Evolutionary conservation across 192 early-diverging fungal genomes (phyloP), one percentile per base, ranked within the genome.

Genomic region (Mortierella claussenii): DNA sequence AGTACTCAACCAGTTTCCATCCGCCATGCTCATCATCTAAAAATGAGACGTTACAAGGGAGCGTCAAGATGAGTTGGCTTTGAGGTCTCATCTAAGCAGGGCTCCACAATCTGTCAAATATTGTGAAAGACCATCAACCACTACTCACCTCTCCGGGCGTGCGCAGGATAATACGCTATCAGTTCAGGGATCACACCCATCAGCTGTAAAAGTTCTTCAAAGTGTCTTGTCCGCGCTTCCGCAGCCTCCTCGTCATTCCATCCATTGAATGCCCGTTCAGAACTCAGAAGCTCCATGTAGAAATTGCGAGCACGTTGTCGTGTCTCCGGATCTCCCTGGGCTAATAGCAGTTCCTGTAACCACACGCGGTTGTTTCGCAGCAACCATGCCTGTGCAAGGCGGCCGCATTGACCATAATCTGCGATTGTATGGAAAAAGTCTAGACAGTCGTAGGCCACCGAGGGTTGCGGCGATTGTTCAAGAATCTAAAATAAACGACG

Each of bases 261-360:
- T 8, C 52, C 73, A 36, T 76, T 76, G 59, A 76, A 76, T 20
- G 73, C 73, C 9, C 64, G 40, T 32, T 76, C 64, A n/a, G 73
- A 76, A 37, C 63, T 66, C 31, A 76, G 12, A n/a, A 76, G 53
- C 31, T 76, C 73, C 64, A 76, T 67, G 32, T 55, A 76, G 36
- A 76, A 76, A 36, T 49, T 26, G 2, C 73, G 57, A 21, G 73
- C 58, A 18, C 64, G 63, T 30, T 55, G n/a, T 7, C 73, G 49
- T 18, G 64, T 66, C 30, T 76, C 73, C 0, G 58, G 26, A 15
- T 76, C 73, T 1, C 23, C 51, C 40, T 76, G 73, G 9, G 28
- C 33, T 17, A 76, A 13, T 40, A 76, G 21, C 33, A 76, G 36
- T 17, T 76, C 73, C 28, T 62, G 63, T 15, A 76, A 57, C 73